Conservation (phyloP, 1,139 yeast species). For the Geotrichum reessii region DNA sequence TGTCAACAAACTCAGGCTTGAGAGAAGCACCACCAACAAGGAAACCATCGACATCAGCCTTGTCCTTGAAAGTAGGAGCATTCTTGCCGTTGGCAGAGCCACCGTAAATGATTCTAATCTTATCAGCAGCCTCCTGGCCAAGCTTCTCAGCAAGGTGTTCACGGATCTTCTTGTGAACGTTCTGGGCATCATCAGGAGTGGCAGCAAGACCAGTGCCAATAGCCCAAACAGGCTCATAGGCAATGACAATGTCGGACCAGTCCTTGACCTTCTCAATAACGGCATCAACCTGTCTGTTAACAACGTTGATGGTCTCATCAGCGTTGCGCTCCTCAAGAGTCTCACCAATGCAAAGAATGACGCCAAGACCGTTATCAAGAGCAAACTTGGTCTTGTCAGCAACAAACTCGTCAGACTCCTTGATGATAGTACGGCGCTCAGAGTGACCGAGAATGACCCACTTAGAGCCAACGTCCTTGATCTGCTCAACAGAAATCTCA, state of each 20-base stretch:
- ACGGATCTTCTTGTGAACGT: conserved; percentile 84
- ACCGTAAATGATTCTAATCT: conserved; percentile 91
- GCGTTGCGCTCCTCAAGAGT: conserved; percentile 92
- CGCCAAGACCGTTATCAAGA: conserved; percentile 77
- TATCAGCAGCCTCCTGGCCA: conserved; percentile 70
- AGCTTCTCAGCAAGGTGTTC: conserved; percentile 69
- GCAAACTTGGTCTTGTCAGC: conserved; percentile 96
- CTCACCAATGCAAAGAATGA: conserved; percentile 96
- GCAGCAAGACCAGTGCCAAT: conserved; percentile 99
- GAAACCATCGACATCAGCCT: conserved; percentile 95
- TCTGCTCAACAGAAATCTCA: conserved; percentile 82
- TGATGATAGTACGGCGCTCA: conserved; percentile 92
- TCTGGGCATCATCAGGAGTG: conserved; percentile 93
- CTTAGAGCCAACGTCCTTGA: conserved; percentile 85
- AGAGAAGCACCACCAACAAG: conserved; percentile 99
- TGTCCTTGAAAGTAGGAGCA: conserved; percentile 84
- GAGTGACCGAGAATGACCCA: conserved; percentile 99
- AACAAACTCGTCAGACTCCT: conserved; percentile 84
- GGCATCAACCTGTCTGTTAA: conserved; percentile 86
- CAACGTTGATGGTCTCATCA: conserved; percentile 77
- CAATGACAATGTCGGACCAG: conserved; percentile 91
- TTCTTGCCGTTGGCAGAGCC: conserved; percentile 97
- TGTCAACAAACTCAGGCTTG: conserved; percentile 96
- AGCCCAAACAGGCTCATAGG: conserved; percentile 99
- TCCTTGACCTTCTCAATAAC: conserved; percentile 76